These are phyloP conservation scores for Trametes sp. DNA, from an alignment of 1,284 basidiomycete species.

Conservation along the genomic window DNA sequence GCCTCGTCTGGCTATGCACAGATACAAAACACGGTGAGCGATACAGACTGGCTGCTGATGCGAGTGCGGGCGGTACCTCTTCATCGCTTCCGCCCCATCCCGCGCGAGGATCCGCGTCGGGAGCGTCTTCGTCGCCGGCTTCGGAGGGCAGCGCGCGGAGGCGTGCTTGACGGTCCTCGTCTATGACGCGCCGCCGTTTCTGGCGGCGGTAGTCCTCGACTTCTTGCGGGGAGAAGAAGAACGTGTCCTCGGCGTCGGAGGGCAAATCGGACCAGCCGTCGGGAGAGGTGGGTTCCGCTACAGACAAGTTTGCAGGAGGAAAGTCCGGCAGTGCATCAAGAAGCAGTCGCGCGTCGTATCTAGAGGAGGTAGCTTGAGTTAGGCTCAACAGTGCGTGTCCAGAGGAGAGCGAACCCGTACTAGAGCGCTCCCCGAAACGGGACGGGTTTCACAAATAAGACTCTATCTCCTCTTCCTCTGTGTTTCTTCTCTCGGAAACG, in stretches of 20 bases:
- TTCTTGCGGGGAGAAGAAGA: conserved; percentile 75
- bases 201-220: conserved; percentile 68
- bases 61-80: conserved; percentile 54
- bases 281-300: conserved; percentile 49
- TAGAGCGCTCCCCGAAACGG: no score
- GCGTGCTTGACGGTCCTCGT: conserved; percentile 67
- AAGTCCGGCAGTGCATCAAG: conserved; percentile 56
- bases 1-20: conserved; percentile 66
- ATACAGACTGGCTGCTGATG: neutral
- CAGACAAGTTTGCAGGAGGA: conserved; percentile 7
- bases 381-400: conserved; percentile 18
- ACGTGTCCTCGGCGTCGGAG: conserved; percentile 84
- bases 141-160: conserved; percentile 61
- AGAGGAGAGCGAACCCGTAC: neutral
- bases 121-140: conserved; percentile 43
- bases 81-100: conserved; percentile 81
- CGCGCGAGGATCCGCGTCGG: conserved; percentile 41
- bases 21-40: neutral
- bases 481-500: no score
- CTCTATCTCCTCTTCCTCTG: no score
- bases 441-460: no score
- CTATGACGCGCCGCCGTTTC: conserved; percentile 70
- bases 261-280: conserved; percentile 83
- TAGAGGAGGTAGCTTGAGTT: conserved; percentile 42
- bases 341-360: conserved; percentile 83